phyloP scores from a whole-genome alignment of 2,329 filamentous ascomycete genomes.

The Penicillium frequentans region DNA sequence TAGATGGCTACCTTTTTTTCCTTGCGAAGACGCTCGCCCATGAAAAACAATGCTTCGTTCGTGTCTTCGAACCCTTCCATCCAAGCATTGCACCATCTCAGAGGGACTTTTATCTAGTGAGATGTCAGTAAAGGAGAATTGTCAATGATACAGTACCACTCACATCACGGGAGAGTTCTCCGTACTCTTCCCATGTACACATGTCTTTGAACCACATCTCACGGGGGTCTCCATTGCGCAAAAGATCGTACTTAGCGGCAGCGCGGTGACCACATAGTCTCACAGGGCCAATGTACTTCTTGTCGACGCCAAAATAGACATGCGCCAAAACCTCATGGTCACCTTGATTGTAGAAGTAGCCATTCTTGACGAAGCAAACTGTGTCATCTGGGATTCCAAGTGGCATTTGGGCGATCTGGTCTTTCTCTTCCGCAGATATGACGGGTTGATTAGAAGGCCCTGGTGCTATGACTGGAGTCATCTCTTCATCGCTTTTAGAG shows the following conservation, averaged over 20 bases:
- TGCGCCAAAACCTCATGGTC: constrained; percentile 26
- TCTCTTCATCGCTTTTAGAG: no score
- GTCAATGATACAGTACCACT: not conserved
- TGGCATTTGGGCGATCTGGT: constrained; percentile 10
- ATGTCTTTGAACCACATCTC: constrained; percentile 34
- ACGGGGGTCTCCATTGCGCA: constrained; percentile 8
- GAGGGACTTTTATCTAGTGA: not conserved
- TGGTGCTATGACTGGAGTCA: not conserved
- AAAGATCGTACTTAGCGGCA: constrained; percentile 13
- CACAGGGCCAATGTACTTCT: constrained; percentile 28
- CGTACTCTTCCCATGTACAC: not conserved
- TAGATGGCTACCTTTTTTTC: constrained; percentile 32
- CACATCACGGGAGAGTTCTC: not conserved
- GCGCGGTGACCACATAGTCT: constrained; percentile 27
- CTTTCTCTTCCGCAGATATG: not conserved
- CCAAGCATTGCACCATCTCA: constrained; percentile 28
- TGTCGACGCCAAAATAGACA: constrained; percentile 32
- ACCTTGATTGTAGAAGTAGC: constrained; percentile 20
- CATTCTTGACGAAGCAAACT: not conserved
- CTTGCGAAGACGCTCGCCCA: constrained; percentile 28
- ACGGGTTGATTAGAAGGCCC: not conserved
- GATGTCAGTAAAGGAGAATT: not conserved
- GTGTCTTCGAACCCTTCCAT: constrained; percentile 36
- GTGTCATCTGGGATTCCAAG: not conserved
- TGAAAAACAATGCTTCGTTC: constrained; percentile 22